Base-by-base conservation (phyloP, 2,329 filamentous ascomycete genomes). In the Chrysoporthe deuterocubensis region DNA sequence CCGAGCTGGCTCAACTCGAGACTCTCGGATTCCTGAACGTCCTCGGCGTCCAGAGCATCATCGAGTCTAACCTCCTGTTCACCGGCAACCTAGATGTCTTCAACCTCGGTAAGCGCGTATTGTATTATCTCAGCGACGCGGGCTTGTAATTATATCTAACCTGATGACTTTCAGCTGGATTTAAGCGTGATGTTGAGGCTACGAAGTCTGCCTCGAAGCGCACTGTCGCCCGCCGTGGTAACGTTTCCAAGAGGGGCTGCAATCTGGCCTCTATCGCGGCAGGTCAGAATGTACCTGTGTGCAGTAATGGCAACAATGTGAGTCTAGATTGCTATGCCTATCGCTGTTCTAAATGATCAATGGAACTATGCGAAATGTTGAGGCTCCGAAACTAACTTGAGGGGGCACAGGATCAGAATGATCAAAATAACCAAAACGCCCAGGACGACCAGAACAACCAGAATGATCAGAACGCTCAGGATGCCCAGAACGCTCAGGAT, bases 1-100 rank as follows among this genome's bases (percentile, higher is more conserved):
- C 74, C 7, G 72, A 78, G 74, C 71, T 78, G 13, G 71, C 73
- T 70, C 72, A 78, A 69, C 72, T 78, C 26, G 66, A 76, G 71
- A 69, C 74, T 69, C 71, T 75, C 1, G 75, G 75, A 11, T 74
- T 77, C 7, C 54, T 77, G 60, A 73, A 72, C 66, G 52, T 73
- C n/a, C 63, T 66, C 8, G 72, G 74, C 40, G 71, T 76, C 9
- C 74, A 75, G 67, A 69, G 67, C n/a, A 69, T 78, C 16, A 74
- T 78, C 67, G 71, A 73, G 66, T 70, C 65, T 61, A 74, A 72
- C 58, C 66, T 71, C 21, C 64, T 73, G 26, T 68, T 72, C 62
- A 71, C 70, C 58, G 69, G 71, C 44, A 63, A 60, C n/a, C 46
- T 16, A 6, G 43, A 64, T 61, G 14, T 61, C 43, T 72, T 75